Base-by-base conservation (phyloP, 345 rosid genomes). In the Rhizophora mangle region DNA sequence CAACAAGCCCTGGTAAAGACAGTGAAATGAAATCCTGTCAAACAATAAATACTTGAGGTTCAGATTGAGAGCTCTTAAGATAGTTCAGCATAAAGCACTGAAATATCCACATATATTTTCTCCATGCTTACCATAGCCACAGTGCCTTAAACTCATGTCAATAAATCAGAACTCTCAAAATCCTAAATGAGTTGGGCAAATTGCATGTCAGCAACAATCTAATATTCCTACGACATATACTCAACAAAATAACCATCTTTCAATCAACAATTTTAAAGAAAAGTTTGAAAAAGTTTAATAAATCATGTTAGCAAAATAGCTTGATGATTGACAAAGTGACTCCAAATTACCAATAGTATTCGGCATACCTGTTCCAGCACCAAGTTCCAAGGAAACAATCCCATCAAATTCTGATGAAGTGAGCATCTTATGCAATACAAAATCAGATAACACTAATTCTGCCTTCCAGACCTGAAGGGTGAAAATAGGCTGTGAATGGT, bases 391-490 rank as follows among this genome's bases (percentile, higher is more conserved):
- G 16, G 85, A 76, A 37, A 81, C 72, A 62, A 73, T 75, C 62
- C 80, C 89, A 80, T 82, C 82, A 54, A 91, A 80, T 10, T 82
- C 86, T 53, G 84, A 81, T 3, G 93, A 85, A 68, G 88, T 87
- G 69, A 74, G 80, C 72, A 87, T 88, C 75, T 84, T 82, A 79
- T 94, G 95, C 83, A 87, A 62, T 68, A 89, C 84, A 66, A 91
- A 89, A 65, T 94, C 97, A 49, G 95, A 81, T 55, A 94, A 82
- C 53, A 88, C 71, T 26, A 94, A 68, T 75, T 91, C 86, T 13
- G 98, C 91, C 82, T 84, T 89, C 98, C 98, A 94, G 5, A 94
- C 88, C 98, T 94, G 81, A 69, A 72, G 60, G 69, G 62, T 16
- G 30, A 76, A 74, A 71, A 29, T 10, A 62, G 65, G 39, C 31